Percentiles rank a stretch among this genome's conserved stretches.
Conservation (phyloP, 129 eudicot species). For the Deinandra increscens region DNA sequence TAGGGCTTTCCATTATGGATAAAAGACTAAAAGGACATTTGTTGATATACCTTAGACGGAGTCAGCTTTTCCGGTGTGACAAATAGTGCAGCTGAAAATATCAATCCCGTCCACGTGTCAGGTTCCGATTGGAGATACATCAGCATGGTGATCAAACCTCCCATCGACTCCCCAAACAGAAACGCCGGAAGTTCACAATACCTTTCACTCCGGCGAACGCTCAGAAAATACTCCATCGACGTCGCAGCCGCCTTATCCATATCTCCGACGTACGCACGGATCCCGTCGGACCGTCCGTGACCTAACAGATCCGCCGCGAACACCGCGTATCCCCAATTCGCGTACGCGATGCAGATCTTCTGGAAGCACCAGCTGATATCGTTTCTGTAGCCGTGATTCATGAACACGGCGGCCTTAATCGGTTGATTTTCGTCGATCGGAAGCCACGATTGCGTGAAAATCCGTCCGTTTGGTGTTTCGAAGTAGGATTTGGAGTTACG, state of each 20-base stretch:
- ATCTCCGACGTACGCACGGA: constrained; percentile 70
- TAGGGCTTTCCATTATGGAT: too few relatives aligned
- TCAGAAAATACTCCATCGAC: constrained; percentile 42
- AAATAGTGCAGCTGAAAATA: constrained; percentile 73
- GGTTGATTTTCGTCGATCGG: constrained; percentile 43
- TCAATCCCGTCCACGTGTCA: constrained; percentile 73
- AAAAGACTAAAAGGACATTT: too few relatives aligned
- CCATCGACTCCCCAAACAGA: constrained; percentile 81
- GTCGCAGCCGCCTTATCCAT: constrained; percentile 59
- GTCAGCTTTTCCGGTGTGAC: constrained; percentile 68
- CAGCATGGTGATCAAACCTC: constrained; percentile 67
- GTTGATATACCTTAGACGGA: constrained; percentile 92
- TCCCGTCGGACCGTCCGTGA: constrained; percentile 80
- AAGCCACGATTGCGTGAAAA: constrained; percentile 71
- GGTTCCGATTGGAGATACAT: constrained; percentile 74
- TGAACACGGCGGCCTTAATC: constrained; percentile 55
- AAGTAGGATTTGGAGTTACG: constrained; percentile 62
- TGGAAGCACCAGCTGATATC: constrained; percentile 86
- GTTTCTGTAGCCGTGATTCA: constrained; percentile 85
- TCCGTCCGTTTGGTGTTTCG: constrained; percentile 60
- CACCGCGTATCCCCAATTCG: constrained; percentile 85
- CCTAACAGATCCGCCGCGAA: constrained; percentile 83
- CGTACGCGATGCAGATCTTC: constrained; percentile 66
- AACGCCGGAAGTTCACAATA: constrained; percentile 68
- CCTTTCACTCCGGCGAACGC: constrained; percentile 56